phyloP scores from a whole-genome alignment of 305 asterid species.

The Solanum hybrid region DNA sequence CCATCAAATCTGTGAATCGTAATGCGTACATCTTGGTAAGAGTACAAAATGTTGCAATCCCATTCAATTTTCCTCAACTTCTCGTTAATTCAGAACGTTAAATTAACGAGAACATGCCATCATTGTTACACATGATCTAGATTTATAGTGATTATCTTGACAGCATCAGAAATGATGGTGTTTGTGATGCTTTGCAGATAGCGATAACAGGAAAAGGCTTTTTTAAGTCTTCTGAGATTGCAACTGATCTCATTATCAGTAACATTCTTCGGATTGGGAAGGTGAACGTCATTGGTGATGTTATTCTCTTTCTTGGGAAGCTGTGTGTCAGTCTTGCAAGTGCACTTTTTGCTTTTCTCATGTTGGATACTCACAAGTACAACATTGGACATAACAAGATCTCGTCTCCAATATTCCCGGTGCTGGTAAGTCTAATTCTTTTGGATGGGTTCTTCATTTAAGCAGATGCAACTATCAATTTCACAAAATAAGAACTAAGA shows the following conservation, averaged over 20 bases:
- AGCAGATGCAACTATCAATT: background rate
- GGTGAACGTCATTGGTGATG: slow-evolving; percentile 87
- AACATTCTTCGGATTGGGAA: slow-evolving; percentile 89
- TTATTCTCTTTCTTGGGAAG: slow-evolving; percentile 93
- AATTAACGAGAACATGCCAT: background rate
- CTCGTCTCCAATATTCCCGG: slow-evolving; percentile 88
- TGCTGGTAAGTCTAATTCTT: slow-evolving; percentile 48
- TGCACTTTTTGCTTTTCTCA: slow-evolving; percentile 78
- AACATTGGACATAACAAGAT: slow-evolving; percentile 79
- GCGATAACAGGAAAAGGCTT: slow-evolving; percentile 93
- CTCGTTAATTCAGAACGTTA: background rate
- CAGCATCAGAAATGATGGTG: background rate
- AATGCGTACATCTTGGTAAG: slow-evolving; percentile 90
- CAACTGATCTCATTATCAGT: slow-evolving; percentile 85
- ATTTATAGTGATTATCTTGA: background rate
- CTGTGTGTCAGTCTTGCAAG: slow-evolving; percentile 90
- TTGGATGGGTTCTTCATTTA: background rate
- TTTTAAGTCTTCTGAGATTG: slow-evolving; percentile 81
- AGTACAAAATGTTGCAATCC: background rate
- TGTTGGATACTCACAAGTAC: slow-evolving; percentile 79
- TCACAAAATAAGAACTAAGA: background rate
- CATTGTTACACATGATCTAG: background rate
- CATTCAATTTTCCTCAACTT: background rate
- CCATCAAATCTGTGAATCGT: slow-evolving; percentile 75
- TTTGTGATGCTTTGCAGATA: slow-evolving; percentile 38